Conservation (phyloP, 371 early-diverging fungal genomes). For the Mucor mucedo region DNA sequence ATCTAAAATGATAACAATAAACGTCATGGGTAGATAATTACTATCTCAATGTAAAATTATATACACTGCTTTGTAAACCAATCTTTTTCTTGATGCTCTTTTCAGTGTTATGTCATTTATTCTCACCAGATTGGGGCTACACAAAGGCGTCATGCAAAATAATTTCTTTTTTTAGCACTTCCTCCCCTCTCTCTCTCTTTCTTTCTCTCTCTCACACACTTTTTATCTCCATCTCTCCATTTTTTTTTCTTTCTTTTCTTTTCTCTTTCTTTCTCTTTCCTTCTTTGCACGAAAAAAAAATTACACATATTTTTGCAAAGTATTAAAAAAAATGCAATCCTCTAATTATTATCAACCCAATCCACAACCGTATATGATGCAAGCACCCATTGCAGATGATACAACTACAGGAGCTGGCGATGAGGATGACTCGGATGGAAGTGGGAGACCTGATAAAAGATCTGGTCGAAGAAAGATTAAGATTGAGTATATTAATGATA, state of each 20-base stretch:
- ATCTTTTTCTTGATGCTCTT: neutral
- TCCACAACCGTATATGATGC: constrained; percentile 19
- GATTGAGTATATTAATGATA: constrained; percentile 93
- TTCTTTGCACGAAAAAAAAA: neutral
- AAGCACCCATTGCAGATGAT: constrained; percentile 8
- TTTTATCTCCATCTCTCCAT: neutral
- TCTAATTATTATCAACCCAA: constrained; percentile 18
- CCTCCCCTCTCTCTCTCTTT: constrained; percentile 4
- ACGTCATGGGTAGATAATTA: too few relatives aligned
- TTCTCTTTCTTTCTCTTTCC: neutral
- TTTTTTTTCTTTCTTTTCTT: constrained; percentile 1
- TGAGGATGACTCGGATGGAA: constrained; percentile 44
- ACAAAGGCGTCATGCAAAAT: constrained; percentile 25
- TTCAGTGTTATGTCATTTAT: constrained; percentile 12
- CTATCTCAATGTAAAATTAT: too few relatives aligned
- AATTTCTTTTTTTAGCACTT: constrained; percentile 8
- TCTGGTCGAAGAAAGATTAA: constrained; percentile 90
- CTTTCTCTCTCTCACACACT: neutral
- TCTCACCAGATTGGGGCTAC: constrained; percentile 18
- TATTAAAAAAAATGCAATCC: constrained; percentile 8
- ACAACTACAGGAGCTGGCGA: constrained; percentile 9
- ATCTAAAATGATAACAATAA: too few relatives aligned
- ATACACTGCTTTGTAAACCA: too few relatives aligned
- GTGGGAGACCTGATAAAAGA: constrained; percentile 56
- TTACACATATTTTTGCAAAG: neutral